Conservation (phyloP, 2,329 filamentous ascomycete species). For the Fusarium illudens region DNA sequence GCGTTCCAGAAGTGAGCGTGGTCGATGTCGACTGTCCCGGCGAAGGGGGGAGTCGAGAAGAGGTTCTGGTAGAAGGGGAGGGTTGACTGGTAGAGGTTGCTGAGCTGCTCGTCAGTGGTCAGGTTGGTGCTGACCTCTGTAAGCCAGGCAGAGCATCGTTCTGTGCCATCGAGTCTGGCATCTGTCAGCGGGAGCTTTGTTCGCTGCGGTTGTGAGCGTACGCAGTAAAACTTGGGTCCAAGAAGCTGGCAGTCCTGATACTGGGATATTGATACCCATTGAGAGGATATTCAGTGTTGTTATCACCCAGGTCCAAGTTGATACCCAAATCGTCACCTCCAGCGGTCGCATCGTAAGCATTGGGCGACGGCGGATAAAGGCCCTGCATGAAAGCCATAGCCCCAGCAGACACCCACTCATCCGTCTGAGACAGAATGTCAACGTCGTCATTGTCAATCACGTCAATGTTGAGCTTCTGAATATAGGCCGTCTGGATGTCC, state of each 20-base stretch:
- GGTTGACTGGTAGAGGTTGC: slow-evolving; percentile 41
- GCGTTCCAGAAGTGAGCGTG: slow-evolving; percentile 59
- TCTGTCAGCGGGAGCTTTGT: neutral
- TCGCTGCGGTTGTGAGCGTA: slow-evolving; percentile 41
- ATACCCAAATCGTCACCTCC: slow-evolving; percentile 55
- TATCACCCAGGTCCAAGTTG: slow-evolving; percentile 47
- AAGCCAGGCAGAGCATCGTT: slow-evolving; percentile 51
- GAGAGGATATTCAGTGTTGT: slow-evolving; percentile 70
- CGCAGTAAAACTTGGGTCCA: slow-evolving; percentile 57
- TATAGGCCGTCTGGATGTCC: slow-evolving; percentile 44
- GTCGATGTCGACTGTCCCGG: slow-evolving; percentile 47
- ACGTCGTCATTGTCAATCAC: slow-evolving; percentile 61
- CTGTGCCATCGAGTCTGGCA: slow-evolving; percentile 50
- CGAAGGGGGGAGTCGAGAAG: slow-evolving; percentile 49
- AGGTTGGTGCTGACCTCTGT: slow-evolving; percentile 42
- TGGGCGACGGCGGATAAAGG: slow-evolving; percentile 76
- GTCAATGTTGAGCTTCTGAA: slow-evolving; percentile 53
- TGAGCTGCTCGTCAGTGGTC: slow-evolving; percentile 36
- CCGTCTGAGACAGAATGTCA: slow-evolving; percentile 50
- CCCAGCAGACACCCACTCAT: slow-evolving; percentile 67
- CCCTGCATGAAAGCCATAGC: slow-evolving; percentile 84
- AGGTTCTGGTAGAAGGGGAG: slow-evolving; percentile 55
- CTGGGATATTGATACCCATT: slow-evolving; percentile 83
- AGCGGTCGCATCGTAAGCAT: slow-evolving; percentile 41
- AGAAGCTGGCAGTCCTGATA: slow-evolving; percentile 61